Base-by-base conservation (phyloP, 169 alveolate genomes). In the Sarcocystis neurona region DNA sequence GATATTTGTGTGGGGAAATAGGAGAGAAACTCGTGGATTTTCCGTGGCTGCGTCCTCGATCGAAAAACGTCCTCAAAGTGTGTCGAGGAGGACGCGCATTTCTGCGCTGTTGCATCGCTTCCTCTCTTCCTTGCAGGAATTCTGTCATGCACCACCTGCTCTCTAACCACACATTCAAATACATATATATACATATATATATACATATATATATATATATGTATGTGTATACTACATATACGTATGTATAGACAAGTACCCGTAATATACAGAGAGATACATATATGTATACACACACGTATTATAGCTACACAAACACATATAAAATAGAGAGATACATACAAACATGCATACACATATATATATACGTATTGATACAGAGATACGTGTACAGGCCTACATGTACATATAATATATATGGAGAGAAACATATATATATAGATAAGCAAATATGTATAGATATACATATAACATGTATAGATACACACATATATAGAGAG, bases 401-500 rank as follows among this genome's bases (percentile, higher is more conserved):
- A 15, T 15, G 41, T 6, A 27, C 30, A 15, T 27, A 66, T 34
- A 66, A 23, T 15, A 53, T 12, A 23, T 12, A 53, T 15, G 23
- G 66, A 23, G 30, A 53, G 10, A 66, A 6, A 66, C 30, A 66
- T 20, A 6, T 66, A 30, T 30, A 66, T 66, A 34, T 66, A 66
- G 77, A 8, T 15, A 34, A 30, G n/a, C 43, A 15, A 10, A 66
- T 66, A 66, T 15, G n/a, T 27, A 66, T 15, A 66, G 77, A 63
- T 15, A 10, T 34, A 23, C n/a, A n/a, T n/a, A 63, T 20, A 63
- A 47, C 37, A 68, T 68, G 79, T 39, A 4, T 23, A 30, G n/a
- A 12, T 68, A 68, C 37, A 68, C 37, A 72, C 41, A 72, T 72
- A 72, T 72, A 72, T 37, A 72, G 15, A 72, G 66, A 53, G n/a